Evolutionary conservation across 2,329 filamentous ascomycete species (phyloP).

Genomic region (Aspergillus versicolor): DNA sequence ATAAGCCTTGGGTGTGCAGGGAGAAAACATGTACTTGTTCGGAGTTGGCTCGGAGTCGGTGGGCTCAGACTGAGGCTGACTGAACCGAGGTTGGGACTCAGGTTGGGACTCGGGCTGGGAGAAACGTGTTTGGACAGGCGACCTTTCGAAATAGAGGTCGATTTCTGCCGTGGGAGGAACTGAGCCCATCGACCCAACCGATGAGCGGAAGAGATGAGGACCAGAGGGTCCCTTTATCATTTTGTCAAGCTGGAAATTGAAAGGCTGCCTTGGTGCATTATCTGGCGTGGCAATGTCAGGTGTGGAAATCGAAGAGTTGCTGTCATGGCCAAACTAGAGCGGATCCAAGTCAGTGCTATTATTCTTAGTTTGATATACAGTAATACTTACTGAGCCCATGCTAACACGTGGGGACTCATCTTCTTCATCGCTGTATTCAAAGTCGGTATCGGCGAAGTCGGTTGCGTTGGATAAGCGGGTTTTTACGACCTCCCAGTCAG

Average conservation of each 20-base stretch:
- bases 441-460: slow-evolving; percentile 37
- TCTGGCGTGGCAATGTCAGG: slow-evolving; percentile 79
- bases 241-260: slow-evolving; percentile 55
- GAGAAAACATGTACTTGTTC: slow-evolving; percentile 16
- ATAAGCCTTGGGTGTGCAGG: slow-evolving; percentile 57
- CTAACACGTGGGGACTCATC: slow-evolving; percentile 57
- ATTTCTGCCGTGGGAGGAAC: slow-evolving; percentile 17
- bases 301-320: slow-evolving; percentile 82
- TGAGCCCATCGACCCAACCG: slow-evolving; percentile 19
- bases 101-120: slow-evolving; percentile 1
- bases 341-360: not conserved
- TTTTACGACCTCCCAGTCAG: slow-evolving; percentile 13
- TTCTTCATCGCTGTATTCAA: slow-evolving; percentile 45
- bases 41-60: not conserved
- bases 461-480: slow-evolving; percentile 34
- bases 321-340: slow-evolving; percentile 49
- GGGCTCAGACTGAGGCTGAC: too few species aligned
- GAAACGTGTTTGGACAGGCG: slow-evolving; percentile 14
- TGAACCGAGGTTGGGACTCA: too few species aligned
- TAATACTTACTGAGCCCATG: slow-evolving; percentile 25
- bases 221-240: slow-evolving; percentile 78
- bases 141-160: slow-evolving; percentile 20
- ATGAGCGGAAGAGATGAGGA: slow-evolving; percentile 84
- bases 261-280: slow-evolving; percentile 61
- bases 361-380: not conserved